Evolutionary conservation across 2,329 filamentous ascomycete species (phyloP), one percentile per base, ranked within the genome.

Genomic region (Fusarium agapanthi): DNA sequence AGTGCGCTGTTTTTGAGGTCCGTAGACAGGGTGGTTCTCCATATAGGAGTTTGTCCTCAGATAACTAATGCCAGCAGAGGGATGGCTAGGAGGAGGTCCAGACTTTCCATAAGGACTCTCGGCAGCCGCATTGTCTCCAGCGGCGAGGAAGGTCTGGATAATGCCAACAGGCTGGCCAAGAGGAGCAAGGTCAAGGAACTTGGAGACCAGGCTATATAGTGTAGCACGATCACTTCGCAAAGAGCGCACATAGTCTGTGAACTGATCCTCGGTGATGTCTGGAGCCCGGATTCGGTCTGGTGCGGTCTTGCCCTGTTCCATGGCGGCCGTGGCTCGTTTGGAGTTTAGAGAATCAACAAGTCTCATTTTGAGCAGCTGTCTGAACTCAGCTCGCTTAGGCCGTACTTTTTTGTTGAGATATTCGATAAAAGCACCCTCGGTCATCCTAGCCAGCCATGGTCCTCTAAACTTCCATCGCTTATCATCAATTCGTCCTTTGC

Each of bases 401-500:
- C 86, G 85, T 44, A 92, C 88, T 28, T 83, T 81, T 74, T 85
- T 88, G 56, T 83, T 78, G 18, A 92, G 65, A 75, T 89, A 92
- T 34, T 80, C 77, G 32, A 86, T 81, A 76, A 93, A 92, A 20
- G 89, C 85, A 24, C 89, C 89, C 68, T 90, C 85, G 9, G 84
- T 86, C 83, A 91, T 86, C 47, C 88, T 88, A 38, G 89, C 89
- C 38, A 92, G 83, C 90, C 90, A 92, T 7, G 91, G 91, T 1
- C 91, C 91, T 32, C 82, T 81, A 72, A 91, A 92, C 78, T 90
- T 92, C 91, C 91, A 93, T 71, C 90, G 85, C 73, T 84, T 84
- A 69, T 86, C 85, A 54, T 83, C 81, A 40, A 79, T 75, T 44
- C 82, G 76, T 64, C 79, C 79, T 22, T 77, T 67, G 45, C 79